Percentiles rank a stretch among this genome's conserved stretches.
These are phyloP conservation scores for Barbatosphaeria neglecta DNA, from an alignment of 495 filamentous ascomycete genomes.

Conservation along the genomic window DNA sequence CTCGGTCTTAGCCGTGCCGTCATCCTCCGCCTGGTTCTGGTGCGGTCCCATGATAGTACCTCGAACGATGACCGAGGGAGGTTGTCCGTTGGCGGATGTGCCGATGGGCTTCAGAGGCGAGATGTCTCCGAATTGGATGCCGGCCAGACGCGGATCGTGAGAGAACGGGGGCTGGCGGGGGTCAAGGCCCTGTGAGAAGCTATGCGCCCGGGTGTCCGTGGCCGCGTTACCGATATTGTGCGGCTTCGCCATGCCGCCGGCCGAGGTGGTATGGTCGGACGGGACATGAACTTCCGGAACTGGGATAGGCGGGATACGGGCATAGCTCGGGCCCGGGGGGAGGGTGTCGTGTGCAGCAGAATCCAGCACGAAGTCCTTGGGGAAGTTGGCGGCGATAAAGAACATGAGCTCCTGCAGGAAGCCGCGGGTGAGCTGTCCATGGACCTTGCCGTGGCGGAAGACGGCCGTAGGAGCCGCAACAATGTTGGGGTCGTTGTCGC, in stretches of 20 bases:
- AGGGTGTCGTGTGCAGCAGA: conserved; percentile 21
- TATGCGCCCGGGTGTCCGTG: background rate
- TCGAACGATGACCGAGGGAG: background rate
- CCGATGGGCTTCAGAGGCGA: conserved; percentile 29
- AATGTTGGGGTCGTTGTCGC: conserved; percentile 5
- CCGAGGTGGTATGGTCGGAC: conserved; percentile 24
- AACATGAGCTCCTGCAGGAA: conserved; percentile 25
- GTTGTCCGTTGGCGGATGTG: conserved; percentile 14
- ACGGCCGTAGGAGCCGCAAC: conserved; percentile 13
- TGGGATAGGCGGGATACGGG: conserved; percentile 15
- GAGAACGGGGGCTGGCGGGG: conserved; percentile 7
- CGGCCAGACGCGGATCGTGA: conserved; percentile 40
- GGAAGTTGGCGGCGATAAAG: conserved; percentile 37
- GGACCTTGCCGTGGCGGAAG: conserved; percentile 8
- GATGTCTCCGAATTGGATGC: conserved; percentile 57
- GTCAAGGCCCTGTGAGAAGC: background rate
- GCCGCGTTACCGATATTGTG: background rate
- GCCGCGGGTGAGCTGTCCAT: conserved; percentile 3
- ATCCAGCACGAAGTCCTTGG: conserved; percentile 37
- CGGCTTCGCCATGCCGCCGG: too few species aligned
- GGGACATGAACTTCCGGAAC: background rate
- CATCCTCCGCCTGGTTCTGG: background rate
- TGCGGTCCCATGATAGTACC: background rate
- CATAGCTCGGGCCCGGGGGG: conserved; percentile 8
- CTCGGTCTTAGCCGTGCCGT: conserved; percentile 6